Evolutionary conservation across 495 filamentous ascomycete species (phyloP).

Genomic region (Aspergillus ostianus): DNA sequence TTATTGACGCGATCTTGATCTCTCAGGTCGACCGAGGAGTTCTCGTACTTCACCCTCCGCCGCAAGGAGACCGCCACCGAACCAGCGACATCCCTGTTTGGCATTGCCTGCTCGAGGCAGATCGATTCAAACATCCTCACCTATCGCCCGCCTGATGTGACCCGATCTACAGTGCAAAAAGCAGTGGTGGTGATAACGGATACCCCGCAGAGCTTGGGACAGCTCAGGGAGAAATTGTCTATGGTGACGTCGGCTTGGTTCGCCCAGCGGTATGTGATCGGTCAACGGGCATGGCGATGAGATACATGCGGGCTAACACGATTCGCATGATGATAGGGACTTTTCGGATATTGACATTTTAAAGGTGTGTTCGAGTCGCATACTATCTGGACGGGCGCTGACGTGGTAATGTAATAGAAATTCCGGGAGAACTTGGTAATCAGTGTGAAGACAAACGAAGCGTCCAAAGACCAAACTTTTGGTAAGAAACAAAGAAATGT

Average conservation of each 20-base stretch:
- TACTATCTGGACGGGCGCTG: conserved; percentile 8
- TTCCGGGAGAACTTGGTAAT: conserved; percentile 86
- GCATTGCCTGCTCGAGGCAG: conserved; percentile 92
- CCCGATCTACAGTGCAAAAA: conserved; percentile 94
- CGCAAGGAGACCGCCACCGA: conserved; percentile 55
- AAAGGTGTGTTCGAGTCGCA: conserved; percentile 47
- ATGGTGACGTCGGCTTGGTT: conserved; percentile 97
- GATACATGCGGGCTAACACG: conserved; percentile 20
- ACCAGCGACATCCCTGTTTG: conserved; percentile 85
- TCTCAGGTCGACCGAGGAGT: conserved; percentile 79
- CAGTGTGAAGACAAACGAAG: conserved; percentile 64
- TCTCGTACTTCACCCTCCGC: conserved; percentile 95
- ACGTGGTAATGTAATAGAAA: conserved; percentile 48
- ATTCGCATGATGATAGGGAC: conserved; percentile 45
- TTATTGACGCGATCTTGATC: conserved; percentile 1
- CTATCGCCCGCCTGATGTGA: conserved; percentile 81
- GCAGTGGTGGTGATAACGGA: conserved; percentile 97
- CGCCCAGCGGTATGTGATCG: conserved; percentile 74
- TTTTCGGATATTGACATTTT: conserved; percentile 73
- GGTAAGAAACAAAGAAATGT: conserved; percentile 48
- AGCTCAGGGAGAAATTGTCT: conserved; percentile 77
- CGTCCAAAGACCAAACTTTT: conserved; percentile 80
- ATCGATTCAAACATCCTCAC: conserved; percentile 76
- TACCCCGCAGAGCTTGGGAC: conserved; percentile 75
- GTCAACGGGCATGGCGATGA: background rate